Evolutionary conservation across 2,329 filamentous ascomycete genomes (phyloP).

Genomic region (Hymenoscyphus infarciens): DNA sequence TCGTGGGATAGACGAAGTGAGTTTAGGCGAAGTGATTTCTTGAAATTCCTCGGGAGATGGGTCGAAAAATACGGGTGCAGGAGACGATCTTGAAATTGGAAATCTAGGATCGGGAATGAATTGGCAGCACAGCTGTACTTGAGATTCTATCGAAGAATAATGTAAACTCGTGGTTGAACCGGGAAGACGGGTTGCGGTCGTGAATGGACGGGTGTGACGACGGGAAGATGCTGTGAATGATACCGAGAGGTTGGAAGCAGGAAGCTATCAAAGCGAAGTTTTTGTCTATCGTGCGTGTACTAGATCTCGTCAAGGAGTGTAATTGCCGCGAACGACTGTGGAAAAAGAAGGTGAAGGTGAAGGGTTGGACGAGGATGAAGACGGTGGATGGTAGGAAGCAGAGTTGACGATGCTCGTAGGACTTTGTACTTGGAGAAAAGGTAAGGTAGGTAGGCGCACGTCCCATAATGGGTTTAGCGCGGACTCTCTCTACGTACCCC

Average conservation of each 20-base stretch:
- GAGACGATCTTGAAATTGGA: slow-evolving; percentile 16
- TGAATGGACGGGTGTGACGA: slow-evolving; percentile 10
- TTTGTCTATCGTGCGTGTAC: neutral
- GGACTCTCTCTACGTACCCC: too few relatives aligned
- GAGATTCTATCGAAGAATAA: slow-evolving; percentile 30
- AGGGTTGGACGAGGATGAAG: slow-evolving; percentile 13
- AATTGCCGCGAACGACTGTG: slow-evolving; percentile 21
- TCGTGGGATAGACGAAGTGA: slow-evolving; percentile 31
- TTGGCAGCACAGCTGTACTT: slow-evolving; percentile 35
- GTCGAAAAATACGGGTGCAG: slow-evolving; percentile 4
- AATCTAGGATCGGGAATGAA: slow-evolving; percentile 15
- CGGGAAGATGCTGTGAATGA: slow-evolving; percentile 5
- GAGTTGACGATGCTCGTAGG: neutral
- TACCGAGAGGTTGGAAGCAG: neutral
- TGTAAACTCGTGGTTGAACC: neutral
- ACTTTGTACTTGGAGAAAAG: neutral
- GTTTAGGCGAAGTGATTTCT: neutral
- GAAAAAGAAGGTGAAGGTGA: slow-evolving; percentile 13
- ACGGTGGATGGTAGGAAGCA: slow-evolving; percentile 9
- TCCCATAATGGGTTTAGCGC: neutral
- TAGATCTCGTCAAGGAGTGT: slow-evolving; percentile 18
- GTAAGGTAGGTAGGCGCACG: neutral
- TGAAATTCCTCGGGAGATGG: too few relatives aligned
- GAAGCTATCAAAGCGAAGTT: slow-evolving; percentile 12
- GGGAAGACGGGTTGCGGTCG: neutral